A percentile compares a stretch with the other conserved stretches of the same genome.
These are phyloP conservation scores for Crithidia fasciculata DNA, from an alignment of 208 protist species.

Conservation along the genomic window DNA sequence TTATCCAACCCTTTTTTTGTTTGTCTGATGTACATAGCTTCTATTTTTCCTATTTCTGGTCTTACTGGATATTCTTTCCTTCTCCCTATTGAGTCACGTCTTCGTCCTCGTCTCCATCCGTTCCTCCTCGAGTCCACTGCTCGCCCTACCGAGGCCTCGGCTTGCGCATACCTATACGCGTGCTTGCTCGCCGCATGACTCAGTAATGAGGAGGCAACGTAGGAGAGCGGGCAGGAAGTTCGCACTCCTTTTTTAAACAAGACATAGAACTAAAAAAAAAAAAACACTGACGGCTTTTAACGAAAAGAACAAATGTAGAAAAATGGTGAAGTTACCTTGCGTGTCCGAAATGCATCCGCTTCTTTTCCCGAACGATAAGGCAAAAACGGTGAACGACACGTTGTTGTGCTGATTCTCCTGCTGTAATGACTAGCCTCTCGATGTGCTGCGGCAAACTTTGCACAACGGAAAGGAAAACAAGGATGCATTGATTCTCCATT, in stretches of 20 bases:
- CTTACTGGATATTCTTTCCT: conserved; percentile 7
- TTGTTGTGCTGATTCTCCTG: too few species aligned
- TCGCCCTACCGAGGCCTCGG: not conserved
- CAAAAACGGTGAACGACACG: too few species aligned
- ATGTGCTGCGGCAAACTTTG: too few species aligned
- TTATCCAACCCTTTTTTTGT: conserved; percentile 2
- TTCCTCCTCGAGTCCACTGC: not conserved
- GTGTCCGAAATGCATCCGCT: too few species aligned
- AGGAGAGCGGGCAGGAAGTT: not conserved
- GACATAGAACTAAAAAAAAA: too few species aligned
- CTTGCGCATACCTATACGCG: conserved; percentile 4
- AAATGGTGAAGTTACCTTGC: too few species aligned
- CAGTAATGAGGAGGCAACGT: not conserved
- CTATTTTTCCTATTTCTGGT: not conserved
- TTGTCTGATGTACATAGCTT: conserved; percentile 9
- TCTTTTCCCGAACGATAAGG: too few species aligned
- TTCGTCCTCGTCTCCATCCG: not conserved
- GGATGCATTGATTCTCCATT: too few species aligned
- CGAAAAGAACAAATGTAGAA: too few species aligned
- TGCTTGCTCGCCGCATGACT: not conserved
- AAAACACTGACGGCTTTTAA: too few species aligned
- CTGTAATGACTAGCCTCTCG: too few species aligned
- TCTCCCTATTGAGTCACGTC: not conserved
- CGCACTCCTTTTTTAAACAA: not conserved
- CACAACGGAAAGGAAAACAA: too few species aligned